phyloP scores from a whole-genome alignment of 805 yeast species.

The Schwanniomyces occidentalis region DNA sequence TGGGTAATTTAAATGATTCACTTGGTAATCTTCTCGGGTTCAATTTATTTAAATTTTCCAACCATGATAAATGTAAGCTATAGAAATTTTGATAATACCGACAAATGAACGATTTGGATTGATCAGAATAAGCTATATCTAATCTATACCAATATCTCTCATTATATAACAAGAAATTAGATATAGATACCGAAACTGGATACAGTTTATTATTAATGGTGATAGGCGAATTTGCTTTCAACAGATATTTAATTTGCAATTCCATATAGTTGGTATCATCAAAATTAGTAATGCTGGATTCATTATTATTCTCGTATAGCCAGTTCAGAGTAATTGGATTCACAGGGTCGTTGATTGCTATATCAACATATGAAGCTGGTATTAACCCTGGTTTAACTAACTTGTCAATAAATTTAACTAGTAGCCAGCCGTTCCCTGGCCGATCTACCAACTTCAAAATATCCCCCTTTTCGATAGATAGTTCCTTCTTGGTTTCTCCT shows the following conservation, averaged over 20 bases:
- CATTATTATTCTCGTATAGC: slow-evolving; percentile 22
- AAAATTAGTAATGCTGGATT: slow-evolving; percentile 7
- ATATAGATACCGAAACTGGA: slow-evolving; percentile 32
- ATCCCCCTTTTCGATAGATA: slow-evolving; percentile 50
- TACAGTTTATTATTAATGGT: slow-evolving; percentile 31
- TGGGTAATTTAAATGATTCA: slow-evolving; percentile 19
- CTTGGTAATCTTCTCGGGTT: neutral
- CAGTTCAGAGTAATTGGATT: slow-evolving; percentile 40
- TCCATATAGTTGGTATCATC: slow-evolving; percentile 27
- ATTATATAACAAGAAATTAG: slow-evolving; percentile 26
- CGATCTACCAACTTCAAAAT: slow-evolving; percentile 50
- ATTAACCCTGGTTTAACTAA: slow-evolving; percentile 48
- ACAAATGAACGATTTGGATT: slow-evolving; percentile 21
- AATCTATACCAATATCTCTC: slow-evolving; percentile 36
- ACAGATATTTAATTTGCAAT: slow-evolving; percentile 23
- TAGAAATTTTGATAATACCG: slow-evolving; percentile 40
- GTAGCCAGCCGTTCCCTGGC: slow-evolving; percentile 54
- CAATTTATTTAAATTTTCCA: slow-evolving; percentile 9
- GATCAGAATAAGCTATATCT: slow-evolving; percentile 20
- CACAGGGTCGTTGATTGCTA: slow-evolving; percentile 41
- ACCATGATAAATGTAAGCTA: slow-evolving; percentile 25
- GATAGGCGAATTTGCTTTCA: slow-evolving; percentile 15
- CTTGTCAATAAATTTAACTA: slow-evolving; percentile 55
- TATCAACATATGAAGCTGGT: slow-evolving; percentile 51
- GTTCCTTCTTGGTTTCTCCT: slow-evolving; percentile 46